Percentiles rank a stretch among this genome's conserved stretches.
These are phyloP conservation scores for Bacterosira constricta DNA, from an alignment of 108 stramenopile species.

Conservation along the genomic window DNA sequence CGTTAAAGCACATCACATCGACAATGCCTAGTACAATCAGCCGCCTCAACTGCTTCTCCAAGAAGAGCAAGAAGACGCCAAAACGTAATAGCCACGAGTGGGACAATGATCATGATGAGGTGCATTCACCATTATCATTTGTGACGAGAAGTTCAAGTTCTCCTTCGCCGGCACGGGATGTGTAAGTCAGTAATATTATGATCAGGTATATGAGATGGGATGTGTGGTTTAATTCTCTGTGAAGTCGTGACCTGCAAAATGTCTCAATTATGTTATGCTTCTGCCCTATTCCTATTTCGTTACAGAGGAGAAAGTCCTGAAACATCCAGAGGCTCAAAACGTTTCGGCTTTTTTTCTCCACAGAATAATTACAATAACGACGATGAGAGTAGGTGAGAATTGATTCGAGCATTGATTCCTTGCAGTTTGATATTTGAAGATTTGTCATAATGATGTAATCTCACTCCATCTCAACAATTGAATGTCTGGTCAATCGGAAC, in stretches of 20 bases:
- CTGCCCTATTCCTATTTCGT: background rate
- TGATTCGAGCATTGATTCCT: too few relatives aligned
- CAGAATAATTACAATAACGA: background rate
- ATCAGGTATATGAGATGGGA: background rate
- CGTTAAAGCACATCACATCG: too few relatives aligned
- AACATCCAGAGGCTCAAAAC: too few relatives aligned
- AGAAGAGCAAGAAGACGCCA: background rate
- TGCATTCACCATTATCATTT: too few relatives aligned
- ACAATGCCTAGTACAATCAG: background rate
- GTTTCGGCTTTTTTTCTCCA: background rate
- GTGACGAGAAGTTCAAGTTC: background rate
- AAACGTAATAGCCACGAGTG: background rate
- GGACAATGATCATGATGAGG: background rate
- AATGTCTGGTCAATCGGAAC: background rate
- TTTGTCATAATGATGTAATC: background rate
- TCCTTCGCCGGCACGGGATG: background rate
- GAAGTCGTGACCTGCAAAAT: background rate
- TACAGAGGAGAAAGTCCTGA: background rate
- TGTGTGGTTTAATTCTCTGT: background rate
- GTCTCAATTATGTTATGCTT: background rate
- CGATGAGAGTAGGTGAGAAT: conserved; percentile 7
- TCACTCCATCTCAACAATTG: background rate
- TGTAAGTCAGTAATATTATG: background rate
- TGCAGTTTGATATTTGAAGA: background rate
- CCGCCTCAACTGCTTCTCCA: background rate